Percentiles rank a stretch among this genome's conserved stretches.
phyloP scores from a whole-genome alignment of 805 yeast species.

The Komagataella ulmi region DNA sequence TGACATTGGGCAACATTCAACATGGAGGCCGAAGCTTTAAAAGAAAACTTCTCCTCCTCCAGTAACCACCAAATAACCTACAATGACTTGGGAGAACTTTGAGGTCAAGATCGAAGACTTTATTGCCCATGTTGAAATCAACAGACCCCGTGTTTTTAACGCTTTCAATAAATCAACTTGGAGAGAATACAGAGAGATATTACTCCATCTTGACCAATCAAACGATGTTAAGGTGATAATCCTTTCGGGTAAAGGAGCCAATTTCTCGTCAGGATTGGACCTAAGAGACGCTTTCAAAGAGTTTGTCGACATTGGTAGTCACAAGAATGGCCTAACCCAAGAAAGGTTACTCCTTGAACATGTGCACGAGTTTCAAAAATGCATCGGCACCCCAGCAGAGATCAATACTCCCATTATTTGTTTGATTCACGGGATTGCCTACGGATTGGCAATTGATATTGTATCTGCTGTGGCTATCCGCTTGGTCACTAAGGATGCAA shows the following conservation, averaged over 20 bases:
- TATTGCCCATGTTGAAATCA: conserved; percentile 42
- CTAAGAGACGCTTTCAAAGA: conserved; percentile 19
- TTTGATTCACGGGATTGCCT: conserved; percentile 47
- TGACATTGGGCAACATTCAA: not conserved
- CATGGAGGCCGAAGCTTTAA: not conserved
- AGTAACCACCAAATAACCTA: not conserved
- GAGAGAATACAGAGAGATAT: conserved; percentile 38
- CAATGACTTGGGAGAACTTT: not conserved
- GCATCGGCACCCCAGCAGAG: conserved; percentile 32
- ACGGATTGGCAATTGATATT: conserved; percentile 61
- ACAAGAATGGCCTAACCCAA: conserved; percentile 11
- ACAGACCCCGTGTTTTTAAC: conserved; percentile 47
- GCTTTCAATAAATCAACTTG: conserved; percentile 45
- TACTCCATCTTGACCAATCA: conserved; percentile 29
- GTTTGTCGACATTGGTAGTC: conserved; percentile 7
- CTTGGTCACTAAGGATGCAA: conserved; percentile 35
- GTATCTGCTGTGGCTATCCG: conserved; percentile 46
- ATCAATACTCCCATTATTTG: conserved; percentile 51
- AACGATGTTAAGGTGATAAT: conserved; percentile 38
- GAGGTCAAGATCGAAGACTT: not conserved
- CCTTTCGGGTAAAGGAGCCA: conserved; percentile 38
- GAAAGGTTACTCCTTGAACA: conserved; percentile 18
- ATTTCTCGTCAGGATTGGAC: conserved; percentile 59
- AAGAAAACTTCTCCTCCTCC: not conserved
- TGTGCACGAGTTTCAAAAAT: conserved; percentile 45